Evolutionary conservation across 1,139 yeast genomes (phyloP).

Genomic region (Debaryomycetaceae sp.): DNA sequence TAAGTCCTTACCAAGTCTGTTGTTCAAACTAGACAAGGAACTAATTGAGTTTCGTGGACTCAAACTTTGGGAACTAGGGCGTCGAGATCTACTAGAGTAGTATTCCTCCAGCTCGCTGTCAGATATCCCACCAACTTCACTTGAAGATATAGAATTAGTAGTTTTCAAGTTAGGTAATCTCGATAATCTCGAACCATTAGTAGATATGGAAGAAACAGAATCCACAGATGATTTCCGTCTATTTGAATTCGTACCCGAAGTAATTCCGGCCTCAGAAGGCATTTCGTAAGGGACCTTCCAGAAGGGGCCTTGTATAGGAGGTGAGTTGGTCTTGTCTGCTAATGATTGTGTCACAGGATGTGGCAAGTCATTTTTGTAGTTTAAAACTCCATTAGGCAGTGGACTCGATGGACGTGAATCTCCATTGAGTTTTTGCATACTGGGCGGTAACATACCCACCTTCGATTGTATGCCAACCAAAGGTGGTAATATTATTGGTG

Average conservation of each 20-base stretch:
- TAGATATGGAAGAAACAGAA: constrained; percentile 29
- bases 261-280: constrained; percentile 23
- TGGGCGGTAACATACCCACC: constrained; percentile 7
- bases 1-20: constrained; percentile 33
- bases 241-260: constrained; percentile 2
- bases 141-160: constrained; percentile 16
- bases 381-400: constrained; percentile 11
- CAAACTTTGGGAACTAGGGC: constrained; percentile 23
- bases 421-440: constrained; percentile 10
- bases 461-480: constrained; percentile 11
- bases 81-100: constrained; percentile 28
- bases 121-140: constrained; percentile 22
- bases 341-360: constrained; percentile 5
- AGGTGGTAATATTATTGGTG: constrained; percentile 14
- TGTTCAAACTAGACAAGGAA: constrained; percentile 45
- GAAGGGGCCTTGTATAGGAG: constrained; percentile 46
- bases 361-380: constrained; percentile 5
- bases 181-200: constrained; percentile 27
- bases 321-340: constrained; percentile 18
- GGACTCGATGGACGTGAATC: constrained; percentile 21
- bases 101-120: constrained; percentile 42
- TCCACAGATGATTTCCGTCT: constrained; percentile 37
- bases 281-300: constrained; percentile 53
- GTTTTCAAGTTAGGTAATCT: constrained; percentile 30
- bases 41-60: constrained; percentile 49